Conservation (phyloP, 2,329 filamentous ascomycete species). For the Harringtonia aguacate region DNA sequence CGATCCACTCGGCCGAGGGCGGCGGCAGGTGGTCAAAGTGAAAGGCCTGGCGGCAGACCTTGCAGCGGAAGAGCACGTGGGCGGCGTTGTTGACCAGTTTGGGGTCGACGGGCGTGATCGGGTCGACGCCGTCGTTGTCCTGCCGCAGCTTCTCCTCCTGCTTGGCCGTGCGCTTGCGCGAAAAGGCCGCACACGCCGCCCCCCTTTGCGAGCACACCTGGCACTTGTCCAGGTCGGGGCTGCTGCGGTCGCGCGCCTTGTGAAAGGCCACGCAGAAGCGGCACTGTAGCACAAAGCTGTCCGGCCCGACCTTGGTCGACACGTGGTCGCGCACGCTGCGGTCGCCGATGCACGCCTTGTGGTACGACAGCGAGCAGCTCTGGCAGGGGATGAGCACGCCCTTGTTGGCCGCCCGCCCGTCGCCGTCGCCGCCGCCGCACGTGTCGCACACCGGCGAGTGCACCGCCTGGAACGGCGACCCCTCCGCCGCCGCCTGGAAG, state of each 20-base stretch:
- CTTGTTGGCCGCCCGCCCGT: slow-evolving; percentile 42
- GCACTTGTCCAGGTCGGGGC: slow-evolving; percentile 64
- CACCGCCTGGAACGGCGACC: slow-evolving; percentile 53
- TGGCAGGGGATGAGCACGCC: slow-evolving; percentile 78
- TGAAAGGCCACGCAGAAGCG: slow-evolving; percentile 66
- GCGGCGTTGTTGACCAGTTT: slow-evolving; percentile 62
- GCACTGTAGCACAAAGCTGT: slow-evolving; percentile 82
- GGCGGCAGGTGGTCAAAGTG: slow-evolving; percentile 75
- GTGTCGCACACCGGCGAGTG: slow-evolving; percentile 65
- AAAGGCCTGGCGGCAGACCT: slow-evolving; percentile 63
- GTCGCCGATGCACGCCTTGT: slow-evolving; percentile 70
- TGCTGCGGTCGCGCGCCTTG: slow-evolving; percentile 55
- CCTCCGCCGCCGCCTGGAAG: slow-evolving; percentile 51
- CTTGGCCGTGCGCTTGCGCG: slow-evolving; percentile 57
- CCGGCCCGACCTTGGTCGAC: slow-evolving; percentile 70
- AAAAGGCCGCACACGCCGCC: slow-evolving; percentile 62
- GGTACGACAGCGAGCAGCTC: slow-evolving; percentile 76
- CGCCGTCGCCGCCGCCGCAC: slow-evolving; percentile 46
- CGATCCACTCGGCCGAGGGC: slow-evolving; percentile 21
- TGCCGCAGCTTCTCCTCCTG: slow-evolving; percentile 77
- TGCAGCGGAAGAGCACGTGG: slow-evolving; percentile 77
- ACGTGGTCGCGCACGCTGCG: slow-evolving; percentile 71
- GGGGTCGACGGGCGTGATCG: slow-evolving; percentile 52
- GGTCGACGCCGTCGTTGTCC: slow-evolving; percentile 70
- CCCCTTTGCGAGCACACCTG: slow-evolving; percentile 58